A percentile compares a stretch with the other conserved stretches of the same genome.
Conservation (phyloP, 1,284 basidiomycete species). For the Apiotrichum montevideense region DNA sequence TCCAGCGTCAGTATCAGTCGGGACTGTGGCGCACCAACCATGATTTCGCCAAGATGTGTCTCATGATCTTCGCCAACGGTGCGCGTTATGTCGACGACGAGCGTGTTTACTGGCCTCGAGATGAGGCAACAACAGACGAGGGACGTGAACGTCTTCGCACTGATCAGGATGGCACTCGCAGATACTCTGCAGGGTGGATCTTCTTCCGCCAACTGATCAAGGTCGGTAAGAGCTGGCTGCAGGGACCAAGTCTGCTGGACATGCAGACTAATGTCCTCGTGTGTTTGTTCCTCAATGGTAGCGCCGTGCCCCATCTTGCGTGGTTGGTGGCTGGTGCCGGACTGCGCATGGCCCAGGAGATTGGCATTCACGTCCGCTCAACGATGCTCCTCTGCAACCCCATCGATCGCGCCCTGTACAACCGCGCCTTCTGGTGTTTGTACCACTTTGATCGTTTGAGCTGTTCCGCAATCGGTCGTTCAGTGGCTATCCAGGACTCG, state of each 20-base stretch:
- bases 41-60: slow-evolving; percentile 61
- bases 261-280: slow-evolving; percentile 57
- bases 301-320: slow-evolving; percentile 61
- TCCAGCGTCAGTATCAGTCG: slow-evolving; percentile 58
- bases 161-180: slow-evolving; percentile 38
- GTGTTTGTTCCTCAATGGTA: slow-evolving; percentile 52
- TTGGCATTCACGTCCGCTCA: slow-evolving; percentile 43
- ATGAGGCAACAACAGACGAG: slow-evolving; percentile 39
- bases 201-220: slow-evolving; percentile 62
- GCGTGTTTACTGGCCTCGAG: slow-evolving; percentile 52
- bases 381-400: slow-evolving; percentile 33
- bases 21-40: slow-evolving; percentile 57
- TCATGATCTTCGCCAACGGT: slow-evolving; percentile 70
- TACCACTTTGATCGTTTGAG: slow-evolving; percentile 52
- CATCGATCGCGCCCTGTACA: slow-evolving; percentile 62
- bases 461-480: slow-evolving; percentile 67
- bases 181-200: slow-evolving; percentile 64
- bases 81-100: slow-evolving; percentile 62
- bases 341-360: slow-evolving; percentile 55
- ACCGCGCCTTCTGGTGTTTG: slow-evolving; percentile 69
- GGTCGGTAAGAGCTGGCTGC: slow-evolving; percentile 53
- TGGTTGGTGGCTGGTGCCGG: slow-evolving; percentile 68
- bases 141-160: slow-evolving; percentile 31
- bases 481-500: slow-evolving; percentile 75
- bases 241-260: slow-evolving; percentile 63